Evolutionary conservation across 768 basidiomycete genomes (phyloP), one percentile per base, ranked within the genome.

Genomic region (Hemileccinum impolitum): DNA sequence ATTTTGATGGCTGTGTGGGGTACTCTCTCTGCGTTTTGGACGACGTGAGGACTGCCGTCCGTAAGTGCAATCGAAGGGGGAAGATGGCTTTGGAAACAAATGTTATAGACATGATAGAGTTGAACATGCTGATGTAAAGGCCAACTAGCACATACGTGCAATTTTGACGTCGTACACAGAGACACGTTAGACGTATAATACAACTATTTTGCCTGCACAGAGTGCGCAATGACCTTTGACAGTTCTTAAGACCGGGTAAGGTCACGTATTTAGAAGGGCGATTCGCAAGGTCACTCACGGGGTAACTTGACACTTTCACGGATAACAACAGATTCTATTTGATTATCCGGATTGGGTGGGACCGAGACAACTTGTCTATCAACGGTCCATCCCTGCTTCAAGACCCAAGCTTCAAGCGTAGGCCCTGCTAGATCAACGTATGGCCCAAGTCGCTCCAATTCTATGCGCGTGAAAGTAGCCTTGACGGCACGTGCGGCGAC

Each of bases 311-410:
- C 84, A 57, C 75, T 80, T 68, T 93, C 90, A 66, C 89, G 88
- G 21, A 91, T 85, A 42, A 93, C 77, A 1, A 87, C 86, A 0
- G 90, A 87, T 60, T 87, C 84, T 57, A 92, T 88, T 60, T 90
- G 88, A 66, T 93, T 93, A 68, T 93, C 90, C 13, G 86, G 85
- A 66, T 92, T 93, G 38, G 83, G 78, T 19, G 91, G 90, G 47
- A 93, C 73, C 14, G 67, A 71, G 44, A 91, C 74, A n/a, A 83
- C 78, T 7, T 76, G 77, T 1, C 73, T 74, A 14, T 89, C 79
- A 35, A 79, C 53, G 17, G 72, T 66, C 90, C 90, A 93, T 18
- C 81, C 86, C 41, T 87, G 75, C 54, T 77, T 77, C 53, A 74
- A 63, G 30, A 88, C 73, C 64, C 82, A 90, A 11, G 70, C 72